phyloP scores from a whole-genome alignment of 164 flowering plant species.

The Annona cherimola region DNA sequence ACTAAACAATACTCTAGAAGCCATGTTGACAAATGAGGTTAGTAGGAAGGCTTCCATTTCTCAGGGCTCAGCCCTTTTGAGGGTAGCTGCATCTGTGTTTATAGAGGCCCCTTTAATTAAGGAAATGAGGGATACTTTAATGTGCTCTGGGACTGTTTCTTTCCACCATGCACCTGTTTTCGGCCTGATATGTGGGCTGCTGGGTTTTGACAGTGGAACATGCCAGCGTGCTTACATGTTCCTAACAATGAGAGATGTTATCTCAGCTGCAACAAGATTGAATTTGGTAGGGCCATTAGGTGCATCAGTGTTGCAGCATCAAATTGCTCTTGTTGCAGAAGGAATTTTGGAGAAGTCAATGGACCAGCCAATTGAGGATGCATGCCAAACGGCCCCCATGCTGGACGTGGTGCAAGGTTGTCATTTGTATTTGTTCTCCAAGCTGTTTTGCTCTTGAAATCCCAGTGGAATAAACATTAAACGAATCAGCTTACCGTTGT shows the following conservation, averaged over 20 bases:
- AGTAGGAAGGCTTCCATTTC: constrained; percentile 68
- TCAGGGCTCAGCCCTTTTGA: constrained; percentile 89
- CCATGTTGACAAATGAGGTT: constrained; percentile 77
- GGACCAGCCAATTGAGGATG: constrained; percentile 62
- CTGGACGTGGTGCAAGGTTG: constrained; percentile 87
- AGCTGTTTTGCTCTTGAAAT: constrained; percentile 74
- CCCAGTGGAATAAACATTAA: background rate
- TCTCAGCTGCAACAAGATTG: constrained; percentile 94
- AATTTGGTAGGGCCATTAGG: constrained; percentile 88
- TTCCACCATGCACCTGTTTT: constrained; percentile 93
- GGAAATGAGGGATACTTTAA: constrained; percentile 45
- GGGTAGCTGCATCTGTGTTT: constrained; percentile 73
- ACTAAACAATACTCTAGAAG: constrained; percentile 56
- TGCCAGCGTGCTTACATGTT: constrained; percentile 85
- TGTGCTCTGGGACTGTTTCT: constrained; percentile 31
- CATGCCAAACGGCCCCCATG: constrained; percentile 80
- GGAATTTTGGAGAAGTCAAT: constrained; percentile 60
- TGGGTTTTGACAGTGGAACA: constrained; percentile 54
- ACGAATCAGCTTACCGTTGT: too few species aligned
- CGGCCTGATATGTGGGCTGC: constrained; percentile 74
- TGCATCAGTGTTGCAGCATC: constrained; percentile 83
- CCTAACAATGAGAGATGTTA: constrained; percentile 77
- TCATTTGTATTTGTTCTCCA: constrained; percentile 81
- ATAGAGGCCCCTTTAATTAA: constrained; percentile 60
- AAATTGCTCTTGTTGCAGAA: constrained; percentile 63